A percentile compares a stretch with the other conserved stretches of the same genome.
Conservation (phyloP, 108 stramenopile species). For the Cyclotella atomus region DNA sequence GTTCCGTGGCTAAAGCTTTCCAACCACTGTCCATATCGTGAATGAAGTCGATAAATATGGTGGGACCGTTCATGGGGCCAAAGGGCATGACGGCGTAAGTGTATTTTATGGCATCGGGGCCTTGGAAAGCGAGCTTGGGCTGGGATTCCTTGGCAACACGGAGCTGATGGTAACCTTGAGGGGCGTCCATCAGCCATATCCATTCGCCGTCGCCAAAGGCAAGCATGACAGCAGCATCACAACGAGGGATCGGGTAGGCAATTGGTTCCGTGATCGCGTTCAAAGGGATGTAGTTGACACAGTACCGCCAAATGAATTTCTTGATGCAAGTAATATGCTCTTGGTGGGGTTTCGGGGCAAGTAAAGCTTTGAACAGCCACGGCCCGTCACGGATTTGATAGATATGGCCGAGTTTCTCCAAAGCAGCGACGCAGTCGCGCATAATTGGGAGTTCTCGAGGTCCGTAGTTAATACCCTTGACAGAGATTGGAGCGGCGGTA, state of each 20-base stretch:
- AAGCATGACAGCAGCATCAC: slow-evolving; percentile 1
- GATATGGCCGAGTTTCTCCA: background rate
- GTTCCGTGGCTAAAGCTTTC: background rate
- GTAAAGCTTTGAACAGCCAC: slow-evolving; percentile 11
- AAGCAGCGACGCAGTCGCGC: background rate
- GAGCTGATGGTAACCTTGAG: slow-evolving; percentile 11
- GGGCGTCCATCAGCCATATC: slow-evolving; percentile 10
- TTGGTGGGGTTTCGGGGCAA: slow-evolving; percentile 15
- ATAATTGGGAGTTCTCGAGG: slow-evolving; percentile 10
- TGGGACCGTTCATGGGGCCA: slow-evolving; percentile 14
- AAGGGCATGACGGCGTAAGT: slow-evolving; percentile 9
- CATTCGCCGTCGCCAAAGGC: background rate
- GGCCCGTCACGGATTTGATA: background rate
- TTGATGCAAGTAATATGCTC: background rate
- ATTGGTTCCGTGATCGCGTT: background rate
- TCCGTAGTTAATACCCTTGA: slow-evolving; percentile 8
- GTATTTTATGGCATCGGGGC: slow-evolving; percentile 11
- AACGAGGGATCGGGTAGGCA: slow-evolving; percentile 19
- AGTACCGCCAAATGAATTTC: slow-evolving; percentile 9
- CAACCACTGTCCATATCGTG: slow-evolving; percentile 8
- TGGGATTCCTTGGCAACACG: background rate
- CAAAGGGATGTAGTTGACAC: slow-evolving; percentile 14
- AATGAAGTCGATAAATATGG: slow-evolving; percentile 14
- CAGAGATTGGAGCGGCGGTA: background rate
- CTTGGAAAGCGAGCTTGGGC: slow-evolving; percentile 9